Conservation (phyloP, 768 basidiomycete genomes). For the Podaxis sp. region DNA sequence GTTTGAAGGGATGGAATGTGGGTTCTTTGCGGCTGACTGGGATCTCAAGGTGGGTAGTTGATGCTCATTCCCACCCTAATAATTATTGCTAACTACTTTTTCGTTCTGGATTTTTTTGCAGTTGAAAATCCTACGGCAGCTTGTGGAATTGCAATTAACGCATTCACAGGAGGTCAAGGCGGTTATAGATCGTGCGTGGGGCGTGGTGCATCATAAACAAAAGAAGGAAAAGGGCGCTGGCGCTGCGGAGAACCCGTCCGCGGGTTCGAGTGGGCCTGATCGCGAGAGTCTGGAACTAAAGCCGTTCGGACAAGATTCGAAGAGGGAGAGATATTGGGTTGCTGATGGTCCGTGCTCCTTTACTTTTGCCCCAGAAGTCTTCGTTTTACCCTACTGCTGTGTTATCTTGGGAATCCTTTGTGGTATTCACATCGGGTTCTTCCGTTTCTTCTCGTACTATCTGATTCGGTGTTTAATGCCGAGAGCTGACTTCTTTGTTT, state of each 20-base stretch:
- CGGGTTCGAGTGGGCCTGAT: conserved; percentile 56
- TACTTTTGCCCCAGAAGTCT: conserved; percentile 41
- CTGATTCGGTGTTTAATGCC: conserved; percentile 19
- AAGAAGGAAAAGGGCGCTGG: conserved; percentile 71
- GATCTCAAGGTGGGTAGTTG: conserved; percentile 60
- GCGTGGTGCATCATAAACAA: conserved; percentile 79
- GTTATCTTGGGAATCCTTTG: conserved; percentile 11
- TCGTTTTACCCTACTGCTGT: conserved; percentile 71
- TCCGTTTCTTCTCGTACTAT: conserved; percentile 10
- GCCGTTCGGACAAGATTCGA: conserved; percentile 76
- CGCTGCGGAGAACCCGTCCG: conserved; percentile 42
- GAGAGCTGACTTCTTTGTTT: conserved; percentile 25
- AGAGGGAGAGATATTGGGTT: conserved; percentile 81
- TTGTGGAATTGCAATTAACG: conserved; percentile 80
- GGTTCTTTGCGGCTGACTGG: conserved; percentile 82
- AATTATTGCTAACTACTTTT: background rate
- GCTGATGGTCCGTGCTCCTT: conserved; percentile 80
- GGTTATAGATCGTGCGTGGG: conserved; percentile 82
- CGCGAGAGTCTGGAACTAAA: conserved; percentile 61
- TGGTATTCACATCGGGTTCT: background rate
- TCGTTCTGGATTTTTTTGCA: conserved; percentile 26
- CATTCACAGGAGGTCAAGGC: conserved; percentile 69
- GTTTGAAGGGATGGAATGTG: conserved; percentile 60
- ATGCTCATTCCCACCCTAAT: conserved; percentile 6
- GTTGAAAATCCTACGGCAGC: conserved; percentile 81